Conservation (phyloP, 148 eudicot species). For the Dysphania ambrosioides region DNA sequence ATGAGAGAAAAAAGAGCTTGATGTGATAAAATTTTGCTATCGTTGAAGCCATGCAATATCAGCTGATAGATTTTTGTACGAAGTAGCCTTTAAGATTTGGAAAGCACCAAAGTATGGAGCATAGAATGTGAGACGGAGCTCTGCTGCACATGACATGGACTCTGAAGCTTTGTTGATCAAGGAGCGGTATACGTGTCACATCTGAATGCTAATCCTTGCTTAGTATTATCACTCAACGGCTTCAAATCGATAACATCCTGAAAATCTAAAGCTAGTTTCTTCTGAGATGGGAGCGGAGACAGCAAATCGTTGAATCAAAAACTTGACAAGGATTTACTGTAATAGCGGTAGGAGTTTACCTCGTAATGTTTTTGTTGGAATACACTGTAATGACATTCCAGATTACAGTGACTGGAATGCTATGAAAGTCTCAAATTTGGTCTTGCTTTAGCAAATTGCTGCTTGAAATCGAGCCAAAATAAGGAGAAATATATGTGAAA, state of each 20-base stretch:
- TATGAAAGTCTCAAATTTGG: too few relatives aligned
- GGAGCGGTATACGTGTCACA: neutral
- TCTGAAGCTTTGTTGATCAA: neutral
- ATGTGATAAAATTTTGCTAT: neutral
- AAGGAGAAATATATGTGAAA: neutral
- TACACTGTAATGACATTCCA: too few relatives aligned
- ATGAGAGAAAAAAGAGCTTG: neutral
- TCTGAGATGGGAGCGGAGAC: neutral
- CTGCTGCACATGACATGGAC: neutral
- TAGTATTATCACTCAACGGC: slow-evolving; percentile 5
- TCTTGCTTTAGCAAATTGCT: neutral
- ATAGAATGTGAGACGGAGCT: slow-evolving; percentile 28
- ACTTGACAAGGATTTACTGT: too few relatives aligned
- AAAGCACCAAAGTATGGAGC: slow-evolving; percentile 99
- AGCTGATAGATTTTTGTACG: slow-evolving; percentile 81
- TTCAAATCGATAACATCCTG: neutral
- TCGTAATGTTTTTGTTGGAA: too few relatives aligned
- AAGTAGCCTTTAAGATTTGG: slow-evolving; percentile 94
- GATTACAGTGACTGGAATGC: too few relatives aligned
- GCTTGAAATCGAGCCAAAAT: neutral
- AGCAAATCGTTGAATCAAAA: neutral
- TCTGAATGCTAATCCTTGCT: too few relatives aligned
- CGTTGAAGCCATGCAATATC: slow-evolving; percentile 73
- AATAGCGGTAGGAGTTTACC: too few relatives aligned
- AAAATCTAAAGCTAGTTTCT: neutral